Evolutionary conservation across 169 alveolate genomes (phyloP).

Genomic region (Neospora caninum): DNA sequence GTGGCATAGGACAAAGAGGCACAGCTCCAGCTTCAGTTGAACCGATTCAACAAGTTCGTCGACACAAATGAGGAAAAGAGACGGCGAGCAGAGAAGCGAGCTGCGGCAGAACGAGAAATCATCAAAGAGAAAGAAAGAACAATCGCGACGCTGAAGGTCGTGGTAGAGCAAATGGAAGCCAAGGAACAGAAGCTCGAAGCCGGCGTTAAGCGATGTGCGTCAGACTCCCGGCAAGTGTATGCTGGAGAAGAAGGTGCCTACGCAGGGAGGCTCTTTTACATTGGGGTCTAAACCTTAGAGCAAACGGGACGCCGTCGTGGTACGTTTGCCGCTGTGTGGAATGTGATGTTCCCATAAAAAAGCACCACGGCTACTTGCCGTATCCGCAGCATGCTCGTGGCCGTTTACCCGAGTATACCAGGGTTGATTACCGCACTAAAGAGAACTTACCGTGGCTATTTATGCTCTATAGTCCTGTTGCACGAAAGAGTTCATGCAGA

Average conservation of each 20-base stretch:
- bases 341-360: no score
- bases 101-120: not conserved
- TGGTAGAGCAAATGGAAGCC: not conserved
- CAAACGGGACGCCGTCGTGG: not conserved
- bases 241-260: not conserved
- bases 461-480: no score
- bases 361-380: no score
- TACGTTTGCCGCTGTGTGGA: not conserved
- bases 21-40: conserved; percentile 2
- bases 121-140: not conserved
- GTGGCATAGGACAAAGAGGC: not conserved
- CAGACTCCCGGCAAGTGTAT: not conserved
- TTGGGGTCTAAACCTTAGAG: not conserved
- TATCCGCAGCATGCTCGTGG: no score
- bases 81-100: not conserved
- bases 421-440: no score
- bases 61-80: conserved; percentile 18
- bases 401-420: no score
- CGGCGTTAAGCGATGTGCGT: conserved; percentile 15
- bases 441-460: no score
- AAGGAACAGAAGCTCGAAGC: not conserved
- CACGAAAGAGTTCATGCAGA: no score
- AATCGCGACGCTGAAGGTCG: not conserved
- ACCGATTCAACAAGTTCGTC: conserved; percentile 8
- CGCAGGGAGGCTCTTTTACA: not conserved